phyloP scores from a whole-genome alignment of 2,329 filamentous ascomycete species.

The Apiospora koreana region DNA sequence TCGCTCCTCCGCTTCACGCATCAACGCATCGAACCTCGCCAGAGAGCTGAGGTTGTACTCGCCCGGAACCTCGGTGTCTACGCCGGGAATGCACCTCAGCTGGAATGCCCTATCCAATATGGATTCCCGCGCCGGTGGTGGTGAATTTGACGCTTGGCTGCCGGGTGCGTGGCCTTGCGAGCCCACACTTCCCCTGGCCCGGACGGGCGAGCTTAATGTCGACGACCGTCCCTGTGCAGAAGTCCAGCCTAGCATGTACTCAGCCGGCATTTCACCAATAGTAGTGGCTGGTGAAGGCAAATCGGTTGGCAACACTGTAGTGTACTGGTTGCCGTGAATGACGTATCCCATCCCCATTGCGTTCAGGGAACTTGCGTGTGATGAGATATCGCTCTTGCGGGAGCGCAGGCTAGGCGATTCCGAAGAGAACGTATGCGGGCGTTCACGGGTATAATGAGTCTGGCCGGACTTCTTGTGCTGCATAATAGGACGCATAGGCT shows the following conservation, averaged over 20 bases:
- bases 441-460: slow-evolving; percentile 47
- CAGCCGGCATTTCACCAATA: slow-evolving; percentile 52
- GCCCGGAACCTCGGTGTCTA: slow-evolving; percentile 52
- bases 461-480: slow-evolving; percentile 52
- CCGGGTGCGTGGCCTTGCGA: slow-evolving; percentile 44
- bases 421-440: slow-evolving; percentile 54
- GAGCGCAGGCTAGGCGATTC: slow-evolving; percentile 63
- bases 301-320: slow-evolving; percentile 53
- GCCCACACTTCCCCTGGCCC: slow-evolving; percentile 55
- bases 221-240: slow-evolving; percentile 61
- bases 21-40: slow-evolving; percentile 65
- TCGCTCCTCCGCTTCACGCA: slow-evolving; percentile 60
- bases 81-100: slow-evolving; percentile 62
- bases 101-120: slow-evolving; percentile 69
- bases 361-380: slow-evolving; percentile 52
- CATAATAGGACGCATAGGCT: slow-evolving; percentile 33
- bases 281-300: slow-evolving; percentile 58
- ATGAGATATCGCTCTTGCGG: slow-evolving; percentile 59
- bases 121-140: slow-evolving; percentile 59
- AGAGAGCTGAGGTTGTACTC: slow-evolving; percentile 66
- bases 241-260: slow-evolving; percentile 63
- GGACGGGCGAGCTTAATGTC: slow-evolving; percentile 56
- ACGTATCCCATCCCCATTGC: slow-evolving; percentile 40
- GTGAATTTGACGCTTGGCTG: slow-evolving; percentile 48
- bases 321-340: slow-evolving; percentile 49